Percentiles rank a stretch among this genome's conserved stretches.
These are phyloP conservation scores for Eucalyptus shirleyi DNA, from an alignment of 345 rosid genomes.

Conservation along the genomic window DNA sequence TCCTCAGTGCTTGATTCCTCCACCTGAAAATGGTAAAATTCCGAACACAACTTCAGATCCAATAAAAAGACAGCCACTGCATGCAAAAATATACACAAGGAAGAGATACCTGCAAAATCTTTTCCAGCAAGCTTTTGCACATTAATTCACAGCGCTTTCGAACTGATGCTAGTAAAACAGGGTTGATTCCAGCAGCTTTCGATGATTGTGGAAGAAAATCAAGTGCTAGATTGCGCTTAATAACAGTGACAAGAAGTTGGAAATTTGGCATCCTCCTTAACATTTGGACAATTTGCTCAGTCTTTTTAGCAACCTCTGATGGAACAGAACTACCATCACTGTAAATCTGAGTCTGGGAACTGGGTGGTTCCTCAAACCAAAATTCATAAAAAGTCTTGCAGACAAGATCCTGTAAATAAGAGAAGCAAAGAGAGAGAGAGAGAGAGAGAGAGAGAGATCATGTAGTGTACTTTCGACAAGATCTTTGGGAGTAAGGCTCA, in stretches of 20 bases:
- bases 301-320: constrained; percentile 75
- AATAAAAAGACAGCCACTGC: not conserved
- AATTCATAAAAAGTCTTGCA: constrained; percentile 98
- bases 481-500: not conserved
- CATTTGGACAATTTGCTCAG: constrained; percentile 95
- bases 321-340: constrained; percentile 91
- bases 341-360: constrained; percentile 49
- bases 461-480: not conserved
- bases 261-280: constrained; percentile 65
- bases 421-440: not conserved
- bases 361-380: constrained; percentile 95
- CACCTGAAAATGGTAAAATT: constrained; percentile 32
- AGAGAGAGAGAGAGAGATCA: not conserved
- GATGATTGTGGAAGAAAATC: constrained; percentile 93
- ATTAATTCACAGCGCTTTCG: constrained; percentile 90
- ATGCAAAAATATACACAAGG: not conserved
- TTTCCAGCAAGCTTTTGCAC: constrained; percentile 95
- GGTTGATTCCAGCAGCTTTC: constrained; percentile 95
- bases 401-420: constrained; percentile 68
- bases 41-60: not conserved
- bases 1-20: constrained; percentile 72
- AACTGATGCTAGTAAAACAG: constrained; percentile 71
- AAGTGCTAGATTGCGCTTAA: constrained; percentile 85
- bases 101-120: constrained; percentile 75
- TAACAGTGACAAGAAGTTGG: constrained; percentile 78